Base-by-base conservation (phyloP, 192 early-diverging fungal genomes). In the Pilobolus umbonatus region DNA sequence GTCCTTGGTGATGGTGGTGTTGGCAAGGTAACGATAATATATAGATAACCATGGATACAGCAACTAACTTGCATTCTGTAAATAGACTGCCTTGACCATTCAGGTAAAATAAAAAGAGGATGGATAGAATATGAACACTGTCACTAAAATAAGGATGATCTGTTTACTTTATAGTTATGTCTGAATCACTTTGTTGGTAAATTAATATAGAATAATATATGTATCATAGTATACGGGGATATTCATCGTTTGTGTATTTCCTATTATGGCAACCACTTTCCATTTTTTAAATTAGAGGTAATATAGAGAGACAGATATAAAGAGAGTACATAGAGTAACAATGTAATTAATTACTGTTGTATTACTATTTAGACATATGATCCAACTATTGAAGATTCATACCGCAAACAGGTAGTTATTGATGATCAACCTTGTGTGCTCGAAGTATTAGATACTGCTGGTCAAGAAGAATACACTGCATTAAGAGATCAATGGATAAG, bases 321-420 rank as follows among this genome's bases (percentile, higher is more conserved):
- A 38, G 29, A 12, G 8, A 24, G 21, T 11, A 14, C 28, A 29
- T 8, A 38, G 10, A 12, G 36, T 38, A 38, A 38, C 36, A 38
- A n/a, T n/a, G n/a, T n/a, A n/a, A n/a, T n/a, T n/a, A n/a, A n/a
- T n/a, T n/a, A n/a, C 44, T 49, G 29, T 28, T 44, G 19, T 39
- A 47, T 25, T 47, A 24, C 36, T 12, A 12, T 47, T 7, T 32
- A 87, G 80, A 96, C 91, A 57, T 98, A 96, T 65, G 93, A 96
- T 78, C 96, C 96, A 50, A 98, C 96, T 12, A 98, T 95, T 55
- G 96, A 98, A 74, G 96, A 96, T 74, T 95, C 91, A 24, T 98
- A 96, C 72, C 81, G 93, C 60, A 95, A 94, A 79, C 93, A 96
- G 75, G 93, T 96, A 10, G 94, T 95, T 47, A 91, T 98, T 50